Evolutionary conservation across 2,329 filamentous ascomycete genomes (phyloP).

Genomic region (Alternaria gaisen): DNA sequence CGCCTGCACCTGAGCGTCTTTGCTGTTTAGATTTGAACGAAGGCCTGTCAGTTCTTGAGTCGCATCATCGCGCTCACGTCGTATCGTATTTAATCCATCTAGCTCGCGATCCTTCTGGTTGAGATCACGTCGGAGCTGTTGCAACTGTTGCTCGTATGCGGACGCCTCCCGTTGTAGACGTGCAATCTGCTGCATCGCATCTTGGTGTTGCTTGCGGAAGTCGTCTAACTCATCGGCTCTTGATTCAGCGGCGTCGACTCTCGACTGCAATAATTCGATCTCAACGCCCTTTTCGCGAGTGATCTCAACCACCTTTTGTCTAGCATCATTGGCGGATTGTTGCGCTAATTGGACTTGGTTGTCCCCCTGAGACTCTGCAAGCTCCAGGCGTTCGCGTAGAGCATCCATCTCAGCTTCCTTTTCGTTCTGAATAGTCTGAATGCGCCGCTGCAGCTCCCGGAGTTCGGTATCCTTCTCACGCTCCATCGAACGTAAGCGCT

Average conservation of each 20-base stretch:
- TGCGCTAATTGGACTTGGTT: conserved; percentile 53
- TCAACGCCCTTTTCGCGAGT: conserved; percentile 52
- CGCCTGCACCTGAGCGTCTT: conserved; percentile 43
- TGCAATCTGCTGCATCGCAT: conserved; percentile 46
- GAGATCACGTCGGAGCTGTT: conserved; percentile 42
- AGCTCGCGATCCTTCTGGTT: conserved; percentile 44
- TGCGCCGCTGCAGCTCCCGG: conserved; percentile 46
- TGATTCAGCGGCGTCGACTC: conserved; percentile 47
- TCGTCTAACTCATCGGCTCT: conserved; percentile 50
- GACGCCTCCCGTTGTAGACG: conserved; percentile 41
- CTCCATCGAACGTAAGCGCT: conserved; percentile 42
- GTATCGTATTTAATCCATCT: conserved; percentile 35
- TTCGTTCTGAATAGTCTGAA: conserved; percentile 41
- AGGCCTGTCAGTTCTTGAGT: conserved; percentile 44
- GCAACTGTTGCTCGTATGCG: conserved; percentile 44
- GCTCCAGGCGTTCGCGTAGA: conserved; percentile 51
- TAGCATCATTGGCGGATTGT: conserved; percentile 51
- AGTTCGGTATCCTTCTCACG: conserved; percentile 51
- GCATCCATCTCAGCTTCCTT: conserved; percentile 54
- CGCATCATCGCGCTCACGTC: conserved; percentile 46
- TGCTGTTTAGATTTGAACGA: conserved; percentile 39
- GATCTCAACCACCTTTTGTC: conserved; percentile 48
- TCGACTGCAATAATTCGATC: conserved; percentile 47
- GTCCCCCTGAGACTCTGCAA: conserved; percentile 53
- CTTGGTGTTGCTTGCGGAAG: conserved; percentile 45